Evolutionary conservation across 1,139 yeast species (phyloP), one percentile per base, ranked within the genome.

Genomic region (Debaryomyces subglobosus): DNA sequence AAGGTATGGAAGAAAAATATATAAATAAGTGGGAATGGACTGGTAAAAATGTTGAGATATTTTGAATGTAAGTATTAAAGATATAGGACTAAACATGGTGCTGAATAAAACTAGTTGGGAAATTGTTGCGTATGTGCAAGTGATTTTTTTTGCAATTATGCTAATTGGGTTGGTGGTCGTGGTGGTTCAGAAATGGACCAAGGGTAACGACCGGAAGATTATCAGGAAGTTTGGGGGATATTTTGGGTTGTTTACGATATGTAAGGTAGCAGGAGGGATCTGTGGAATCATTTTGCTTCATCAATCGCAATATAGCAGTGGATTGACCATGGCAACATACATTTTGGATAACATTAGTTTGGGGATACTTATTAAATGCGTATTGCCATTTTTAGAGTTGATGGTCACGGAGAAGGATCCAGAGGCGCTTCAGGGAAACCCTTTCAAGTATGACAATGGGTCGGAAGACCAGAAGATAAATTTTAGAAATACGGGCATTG

Each of bases 181-280:
- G 30, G 37, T 23, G 21, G 38, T 23, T 12, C 43, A n/a, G 7
- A 39, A 27, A 21, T 44, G 36, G 15, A 32, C 37, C 21, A 18
- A 13, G 33, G 36, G 5, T 13, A 29, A 15, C 30, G 43, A 33
- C 16, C 39, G 42, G 4, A 45, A 32, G 16, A 49, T 44, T 21
- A 45, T 46, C 30, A 16, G 37, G 12, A 44, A 34, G 37, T 54
- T 52, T 23, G 43, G 39, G 15, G 32, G 43, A 4, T 53, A 43
- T 34, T 58, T 58, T 34, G 24, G 50, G 6, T n/a, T 59, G 4
- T 61, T 61, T 38, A 36, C 39, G 16, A 7, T 44, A 5, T 46
- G 50, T 29, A 62, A 62, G 47, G 35, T 57, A 3, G 56, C 51
- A 5, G 66, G 66, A 12, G 65, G 62, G 16, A 47, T 57, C 32